Conservation (phyloP, 2,329 filamentous ascomycete genomes). For the Raffaelea ambrosiae region DNA sequence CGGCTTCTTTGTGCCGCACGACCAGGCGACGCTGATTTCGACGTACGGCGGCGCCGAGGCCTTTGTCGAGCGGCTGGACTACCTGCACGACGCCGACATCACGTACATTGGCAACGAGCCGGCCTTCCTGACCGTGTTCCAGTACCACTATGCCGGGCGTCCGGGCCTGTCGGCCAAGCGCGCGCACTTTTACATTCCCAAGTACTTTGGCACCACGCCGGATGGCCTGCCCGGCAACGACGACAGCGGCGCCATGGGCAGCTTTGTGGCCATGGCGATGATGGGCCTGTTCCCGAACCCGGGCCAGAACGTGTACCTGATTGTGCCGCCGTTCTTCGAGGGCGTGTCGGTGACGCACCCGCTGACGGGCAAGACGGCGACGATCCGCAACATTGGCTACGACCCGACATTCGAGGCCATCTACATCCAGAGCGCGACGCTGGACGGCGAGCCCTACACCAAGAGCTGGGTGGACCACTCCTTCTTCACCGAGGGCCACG, state of each 20-base stretch:
- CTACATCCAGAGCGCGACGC: slow-evolving; percentile 57
- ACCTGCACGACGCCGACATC: slow-evolving; percentile 54
- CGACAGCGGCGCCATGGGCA: slow-evolving; percentile 62
- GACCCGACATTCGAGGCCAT: slow-evolving; percentile 47
- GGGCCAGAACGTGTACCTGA: slow-evolving; percentile 63
- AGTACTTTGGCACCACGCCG: slow-evolving; percentile 50
- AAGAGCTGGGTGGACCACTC: slow-evolving; percentile 61
- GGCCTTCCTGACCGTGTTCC: slow-evolving; percentile 55
- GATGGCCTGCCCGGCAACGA: slow-evolving; percentile 62
- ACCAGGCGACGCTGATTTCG: slow-evolving; percentile 43
- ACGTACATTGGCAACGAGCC: slow-evolving; percentile 58
- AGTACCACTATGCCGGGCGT: slow-evolving; percentile 61
- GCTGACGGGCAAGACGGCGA: slow-evolving; percentile 51
- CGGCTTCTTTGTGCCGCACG: slow-evolving; percentile 53
- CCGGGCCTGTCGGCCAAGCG: slow-evolving; percentile 46
- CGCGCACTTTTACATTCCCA: slow-evolving; percentile 57
- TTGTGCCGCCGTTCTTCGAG: slow-evolving; percentile 59
- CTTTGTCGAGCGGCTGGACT: slow-evolving; percentile 53
- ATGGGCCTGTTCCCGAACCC: slow-evolving; percentile 62
- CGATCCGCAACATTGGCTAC: slow-evolving; percentile 52
- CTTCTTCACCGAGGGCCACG: slow-evolving; percentile 58
- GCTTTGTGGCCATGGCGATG: slow-evolving; percentile 58
- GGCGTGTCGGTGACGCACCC: slow-evolving; percentile 48
- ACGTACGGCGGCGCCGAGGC: slow-evolving; percentile 50
- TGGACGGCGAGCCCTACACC: slow-evolving; percentile 51